These are phyloP conservation scores for Plasmopara muralis DNA, from an alignment of 352 stramenopile species.

Conservation along the genomic window DNA sequence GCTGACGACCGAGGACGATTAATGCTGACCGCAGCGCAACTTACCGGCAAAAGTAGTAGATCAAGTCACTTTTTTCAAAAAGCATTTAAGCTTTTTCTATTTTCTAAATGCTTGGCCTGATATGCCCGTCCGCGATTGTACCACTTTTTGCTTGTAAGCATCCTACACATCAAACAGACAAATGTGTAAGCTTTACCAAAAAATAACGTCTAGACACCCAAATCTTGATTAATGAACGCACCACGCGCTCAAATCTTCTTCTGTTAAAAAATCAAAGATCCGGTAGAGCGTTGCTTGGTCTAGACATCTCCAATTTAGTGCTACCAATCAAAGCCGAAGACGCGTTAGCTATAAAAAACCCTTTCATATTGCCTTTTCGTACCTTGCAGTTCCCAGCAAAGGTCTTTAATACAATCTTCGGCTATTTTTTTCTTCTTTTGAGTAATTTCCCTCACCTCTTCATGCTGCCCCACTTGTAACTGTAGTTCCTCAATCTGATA, in stretches of 20 bases:
- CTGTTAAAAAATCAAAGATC: constrained; percentile 25
- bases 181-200: too few relatives aligned
- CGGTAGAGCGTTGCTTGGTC: constrained; percentile 25
- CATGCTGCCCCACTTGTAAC: constrained; percentile 26
- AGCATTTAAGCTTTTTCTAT: not conserved
- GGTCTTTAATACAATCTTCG: constrained; percentile 44
- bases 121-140: constrained; percentile 23
- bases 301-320: constrained; percentile 42
- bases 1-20: constrained; percentile 15
- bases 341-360: not conserved
- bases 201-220: too few relatives aligned
- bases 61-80: not conserved
- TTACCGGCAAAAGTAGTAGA: not conserved
- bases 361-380: not conserved
- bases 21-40: not conserved
- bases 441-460: constrained; percentile 29
- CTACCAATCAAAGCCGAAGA: constrained; percentile 13
- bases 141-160: constrained; percentile 41
- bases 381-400: constrained; percentile 69
- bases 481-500: constrained; percentile 59
- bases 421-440: constrained; percentile 34
- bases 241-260: constrained; percentile 33
- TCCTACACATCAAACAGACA: constrained; percentile 17
- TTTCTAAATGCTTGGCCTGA: constrained; percentile 11
- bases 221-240: constrained; percentile 8